Conservation (phyloP, 1,284 basidiomycete genomes). For the Caloboletus firmus region DNA sequence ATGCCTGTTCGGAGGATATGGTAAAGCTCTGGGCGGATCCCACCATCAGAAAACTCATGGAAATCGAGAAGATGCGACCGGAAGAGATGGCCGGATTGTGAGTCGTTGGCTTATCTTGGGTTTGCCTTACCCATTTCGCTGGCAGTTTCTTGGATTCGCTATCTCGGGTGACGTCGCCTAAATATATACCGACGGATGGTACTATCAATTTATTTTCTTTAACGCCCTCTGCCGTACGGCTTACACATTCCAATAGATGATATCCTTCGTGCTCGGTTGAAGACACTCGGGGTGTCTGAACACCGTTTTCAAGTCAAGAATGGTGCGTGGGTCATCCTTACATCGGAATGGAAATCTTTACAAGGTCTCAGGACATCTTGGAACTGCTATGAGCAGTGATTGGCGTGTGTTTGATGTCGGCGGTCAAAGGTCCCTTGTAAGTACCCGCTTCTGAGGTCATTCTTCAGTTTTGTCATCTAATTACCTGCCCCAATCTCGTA, state of each 20-base stretch:
- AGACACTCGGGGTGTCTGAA: slow-evolving; percentile 44
- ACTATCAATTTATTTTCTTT: neutral
- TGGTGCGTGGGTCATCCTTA: slow-evolving; percentile 22
- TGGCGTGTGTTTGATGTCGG: slow-evolving; percentile 41
- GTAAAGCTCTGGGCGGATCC: slow-evolving; percentile 38
- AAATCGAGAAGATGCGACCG: slow-evolving; percentile 37
- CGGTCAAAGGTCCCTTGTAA: slow-evolving; percentile 37
- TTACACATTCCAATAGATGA: slow-evolving; percentile 26
- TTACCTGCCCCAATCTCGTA: neutral
- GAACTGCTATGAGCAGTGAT: slow-evolving; percentile 34
- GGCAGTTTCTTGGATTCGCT: slow-evolving; percentile 46
- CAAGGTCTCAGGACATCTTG: slow-evolving; percentile 25
- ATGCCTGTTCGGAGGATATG: slow-evolving; percentile 41
- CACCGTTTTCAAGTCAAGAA: slow-evolving; percentile 39
- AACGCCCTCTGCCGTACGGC: neutral
- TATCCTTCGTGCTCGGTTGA: slow-evolving; percentile 39
- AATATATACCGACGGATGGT: slow-evolving; percentile 49
- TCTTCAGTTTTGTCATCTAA: neutral
- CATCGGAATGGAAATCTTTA: slow-evolving; percentile 3
- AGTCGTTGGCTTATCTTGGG: slow-evolving; percentile 10
- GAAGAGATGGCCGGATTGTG: slow-evolving; percentile 44
- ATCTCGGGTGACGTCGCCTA: slow-evolving; percentile 41
- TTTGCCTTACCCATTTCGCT: slow-evolving; percentile 1
- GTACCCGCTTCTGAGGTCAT: slow-evolving; percentile 3
- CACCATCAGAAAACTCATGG: slow-evolving; percentile 33